Base-by-base conservation (phyloP, 2,329 filamentous ascomycete species). In the Arthroderma sp. region DNA sequence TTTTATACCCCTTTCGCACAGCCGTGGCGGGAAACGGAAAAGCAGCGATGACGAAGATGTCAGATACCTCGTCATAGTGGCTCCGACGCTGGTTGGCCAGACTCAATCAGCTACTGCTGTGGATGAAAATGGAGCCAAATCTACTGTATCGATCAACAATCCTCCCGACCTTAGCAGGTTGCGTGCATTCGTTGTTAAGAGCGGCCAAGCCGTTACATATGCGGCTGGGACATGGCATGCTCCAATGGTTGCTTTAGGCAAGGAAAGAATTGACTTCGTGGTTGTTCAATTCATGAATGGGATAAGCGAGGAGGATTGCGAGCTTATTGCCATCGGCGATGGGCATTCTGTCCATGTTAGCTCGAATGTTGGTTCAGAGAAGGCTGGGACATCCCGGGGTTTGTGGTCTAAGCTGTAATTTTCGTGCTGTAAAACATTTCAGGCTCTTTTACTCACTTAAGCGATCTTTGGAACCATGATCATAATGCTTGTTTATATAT, bases 181-280 rank as follows among this genome's bases (percentile, higher is more conserved):
- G 34, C 74, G 71, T 53, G 89, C 87, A 0, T 98, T 95, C 60
- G 66, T 93, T 44, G 88, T 85, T 1, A 76, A 73, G 41, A 80
- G 78, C 2, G 72, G 74, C 27, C 86, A 94, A 67, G 88, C 86
- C 7, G 86, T 98, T 9, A 95, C 87, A 2, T 98, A 96, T 62
- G 86, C 77, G 1, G 80, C 84, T 1, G 91, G 86, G 4, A 95
- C 87, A 44, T 98, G 82, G 89, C 91, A 98, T 69, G 87, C 89
- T 49, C 91, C 91, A 0, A 96, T 98, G 89, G 83, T 87, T 9
- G 87, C 86, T 10, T 64, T 96, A 40, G 88, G 88, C 1, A 62
- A 66, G 38, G 66, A 69, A 44, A 72, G 79, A 15, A 70, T 95
- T 40, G 86, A 91, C 59, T 96, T 95, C 62, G 76, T 94, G 4